A percentile compares a stretch with the other conserved stretches of the same genome.
phyloP scores from a whole-genome alignment of 2,329 filamentous ascomycete genomes.

The Colletotrichum liaoningense region DNA sequence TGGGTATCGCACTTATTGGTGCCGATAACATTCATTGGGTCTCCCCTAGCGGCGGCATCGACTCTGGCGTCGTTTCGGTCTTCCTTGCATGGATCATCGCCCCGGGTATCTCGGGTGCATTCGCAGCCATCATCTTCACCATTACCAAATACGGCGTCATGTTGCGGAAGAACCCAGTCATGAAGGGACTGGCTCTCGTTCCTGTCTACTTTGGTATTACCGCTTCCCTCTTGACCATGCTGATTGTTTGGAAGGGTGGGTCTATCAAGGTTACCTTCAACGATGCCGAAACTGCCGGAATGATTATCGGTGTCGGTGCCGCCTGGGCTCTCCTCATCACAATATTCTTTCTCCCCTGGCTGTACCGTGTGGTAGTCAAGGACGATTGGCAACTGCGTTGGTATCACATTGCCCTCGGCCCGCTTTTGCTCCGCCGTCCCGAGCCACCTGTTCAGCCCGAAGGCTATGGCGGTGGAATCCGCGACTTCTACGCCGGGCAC shows the following conservation, averaged over 20 bases:
- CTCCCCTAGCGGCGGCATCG: slow-evolving; percentile 40
- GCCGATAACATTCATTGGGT: slow-evolving; percentile 53
- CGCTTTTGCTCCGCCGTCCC: slow-evolving; percentile 56
- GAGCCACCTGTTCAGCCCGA: slow-evolving; percentile 49
- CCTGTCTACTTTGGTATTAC: slow-evolving; percentile 70
- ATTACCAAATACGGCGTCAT: slow-evolving; percentile 56
- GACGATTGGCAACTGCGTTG: slow-evolving; percentile 67
- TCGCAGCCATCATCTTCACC: slow-evolving; percentile 56
- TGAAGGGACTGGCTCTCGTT: slow-evolving; percentile 54
- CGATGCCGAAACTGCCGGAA: slow-evolving; percentile 53
- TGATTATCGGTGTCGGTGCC: slow-evolving; percentile 60
- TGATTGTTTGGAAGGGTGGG: slow-evolving; percentile 38
- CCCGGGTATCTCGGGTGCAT: slow-evolving; percentile 55
- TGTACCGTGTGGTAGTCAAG: slow-evolving; percentile 63
- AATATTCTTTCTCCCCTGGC: slow-evolving; percentile 64
- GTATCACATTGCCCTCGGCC: slow-evolving; percentile 62
- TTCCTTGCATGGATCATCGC: slow-evolving; percentile 60
- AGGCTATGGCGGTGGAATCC: slow-evolving; percentile 48
- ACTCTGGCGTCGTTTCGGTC: slow-evolving; percentile 56
- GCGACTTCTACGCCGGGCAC: slow-evolving; percentile 64
- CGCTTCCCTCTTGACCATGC: slow-evolving; percentile 44
- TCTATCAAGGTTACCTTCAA: slow-evolving; percentile 33
- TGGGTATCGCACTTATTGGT: slow-evolving; percentile 56
- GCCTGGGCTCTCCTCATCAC: slow-evolving; percentile 55
- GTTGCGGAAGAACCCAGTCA: slow-evolving; percentile 53